Percentiles rank a stretch among this genome's conserved stretches.
Conservation (phyloP, 495 filamentous ascomycete genomes). For the Aspergillus affinis region DNA sequence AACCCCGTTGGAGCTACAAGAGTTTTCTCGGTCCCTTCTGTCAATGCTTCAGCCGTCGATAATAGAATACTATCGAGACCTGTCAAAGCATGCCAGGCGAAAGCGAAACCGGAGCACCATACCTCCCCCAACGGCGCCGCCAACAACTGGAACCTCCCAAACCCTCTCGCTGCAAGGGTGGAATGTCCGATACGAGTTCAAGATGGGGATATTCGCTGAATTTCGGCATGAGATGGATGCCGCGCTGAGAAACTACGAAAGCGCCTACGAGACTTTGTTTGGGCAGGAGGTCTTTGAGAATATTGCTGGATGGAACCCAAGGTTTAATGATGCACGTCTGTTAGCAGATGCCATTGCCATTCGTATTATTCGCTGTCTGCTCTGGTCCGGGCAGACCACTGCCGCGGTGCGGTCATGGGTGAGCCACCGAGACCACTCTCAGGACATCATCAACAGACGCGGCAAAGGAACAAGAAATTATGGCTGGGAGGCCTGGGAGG, state of each 20-base stretch:
- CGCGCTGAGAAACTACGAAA: slow-evolving; percentile 77
- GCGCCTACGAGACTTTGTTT: slow-evolving; percentile 79
- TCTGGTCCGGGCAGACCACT: slow-evolving; percentile 74
- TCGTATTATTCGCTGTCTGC: slow-evolving; percentile 72
- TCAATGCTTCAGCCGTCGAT: slow-evolving; percentile 58
- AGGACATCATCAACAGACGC: slow-evolving; percentile 73
- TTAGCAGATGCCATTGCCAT: slow-evolving; percentile 77
- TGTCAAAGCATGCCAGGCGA: slow-evolving; percentile 82
- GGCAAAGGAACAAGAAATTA: slow-evolving; percentile 81
- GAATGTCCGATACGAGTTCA: slow-evolving; percentile 92
- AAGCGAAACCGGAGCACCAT: slow-evolving; percentile 73
- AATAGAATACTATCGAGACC: slow-evolving; percentile 85
- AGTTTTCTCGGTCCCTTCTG: slow-evolving; percentile 63
- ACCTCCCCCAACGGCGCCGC: slow-evolving; percentile 80
- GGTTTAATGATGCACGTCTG: slow-evolving; percentile 82
- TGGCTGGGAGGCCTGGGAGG: slow-evolving; percentile 86
- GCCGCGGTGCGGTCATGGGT: slow-evolving; percentile 75
- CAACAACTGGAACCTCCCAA: slow-evolving; percentile 77
- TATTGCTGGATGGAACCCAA: slow-evolving; percentile 80
- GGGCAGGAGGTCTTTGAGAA: slow-evolving; percentile 79
- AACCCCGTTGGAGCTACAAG: slow-evolving; percentile 57
- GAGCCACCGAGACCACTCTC: slow-evolving; percentile 65
- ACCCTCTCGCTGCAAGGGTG: slow-evolving; percentile 81
- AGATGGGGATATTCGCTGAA: slow-evolving; percentile 84
- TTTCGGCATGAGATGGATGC: slow-evolving; percentile 88